phyloP scores from a whole-genome alignment of 2,329 filamentous ascomycete species.

The Drechslerella stenobrocha region DNA sequence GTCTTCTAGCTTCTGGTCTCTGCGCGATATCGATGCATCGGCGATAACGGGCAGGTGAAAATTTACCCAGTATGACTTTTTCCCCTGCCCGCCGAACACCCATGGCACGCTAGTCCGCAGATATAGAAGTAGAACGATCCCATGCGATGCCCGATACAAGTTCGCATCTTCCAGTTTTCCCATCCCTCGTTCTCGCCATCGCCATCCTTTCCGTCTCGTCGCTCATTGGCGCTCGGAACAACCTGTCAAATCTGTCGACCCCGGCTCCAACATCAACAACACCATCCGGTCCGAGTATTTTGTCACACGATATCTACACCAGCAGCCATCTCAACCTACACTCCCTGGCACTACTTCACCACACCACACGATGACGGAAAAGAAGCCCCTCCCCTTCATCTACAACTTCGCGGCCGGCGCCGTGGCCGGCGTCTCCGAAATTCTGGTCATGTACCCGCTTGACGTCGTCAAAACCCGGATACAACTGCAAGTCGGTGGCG shows the following conservation, averaged over 20 bases:
- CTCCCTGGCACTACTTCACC: conserved; percentile 3
- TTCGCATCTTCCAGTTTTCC: background rate
- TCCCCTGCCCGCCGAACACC: conserved; percentile 28
- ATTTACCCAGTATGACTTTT: conserved; percentile 10
- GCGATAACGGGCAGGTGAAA: conserved; percentile 45
- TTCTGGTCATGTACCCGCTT: conserved; percentile 78
- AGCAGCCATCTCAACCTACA: conserved; percentile 1
- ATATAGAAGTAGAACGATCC: background rate
- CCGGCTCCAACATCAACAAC: conserved; percentile 20
- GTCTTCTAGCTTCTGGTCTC: no score
- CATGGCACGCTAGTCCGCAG: background rate
- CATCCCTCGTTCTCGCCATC: background rate
- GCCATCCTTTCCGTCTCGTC: background rate
- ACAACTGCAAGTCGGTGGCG: conserved; percentile 79
- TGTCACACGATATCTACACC: conserved; percentile 17
- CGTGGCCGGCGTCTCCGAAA: conserved; percentile 92
- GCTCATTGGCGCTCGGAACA: conserved; percentile 11
- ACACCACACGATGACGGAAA: conserved; percentile 64
- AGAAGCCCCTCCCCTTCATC: conserved; percentile 81
- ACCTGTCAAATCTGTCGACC: conserved; percentile 11
- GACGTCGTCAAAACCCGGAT: conserved; percentile 98
- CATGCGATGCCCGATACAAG: background rate
- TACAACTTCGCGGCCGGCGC: conserved; percentile 97
- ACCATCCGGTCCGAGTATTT: background rate
- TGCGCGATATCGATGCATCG: conserved; percentile 36